A percentile compares a stretch with the other conserved stretches of the same genome.
These are phyloP conservation scores for Tylopilus rubrobrunneus DNA, from an alignment of 768 basidiomycete species.

Conservation along the genomic window DNA sequence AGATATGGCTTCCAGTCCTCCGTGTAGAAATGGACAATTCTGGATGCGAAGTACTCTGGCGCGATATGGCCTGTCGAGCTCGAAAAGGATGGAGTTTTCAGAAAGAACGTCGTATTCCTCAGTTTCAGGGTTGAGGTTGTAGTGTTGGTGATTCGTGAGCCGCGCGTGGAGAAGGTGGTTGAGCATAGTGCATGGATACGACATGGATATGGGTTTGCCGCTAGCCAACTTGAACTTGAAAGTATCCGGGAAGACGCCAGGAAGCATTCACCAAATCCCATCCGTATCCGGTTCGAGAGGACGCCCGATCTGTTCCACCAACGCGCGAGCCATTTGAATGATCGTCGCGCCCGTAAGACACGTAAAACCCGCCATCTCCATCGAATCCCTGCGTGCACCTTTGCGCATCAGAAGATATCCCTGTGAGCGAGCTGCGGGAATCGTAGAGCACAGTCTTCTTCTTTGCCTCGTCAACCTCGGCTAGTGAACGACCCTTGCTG, in stretches of 20 bases:
- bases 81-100: constrained; percentile 99
- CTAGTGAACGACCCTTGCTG: constrained; percentile 65
- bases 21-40: too few relatives aligned
- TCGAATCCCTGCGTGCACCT: constrained; percentile 98
- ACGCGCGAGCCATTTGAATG: constrained; percentile 96
- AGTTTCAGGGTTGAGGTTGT: constrained; percentile 80
- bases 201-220: constrained; percentile 86
- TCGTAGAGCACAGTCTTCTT: constrained; percentile 99
- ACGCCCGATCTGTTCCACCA: constrained; percentile 96
- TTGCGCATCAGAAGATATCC: constrained; percentile 99
- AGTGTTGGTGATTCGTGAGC: constrained; percentile 98
- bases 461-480: constrained; percentile 93
- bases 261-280: constrained; percentile 99
- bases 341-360: constrained; percentile 97
- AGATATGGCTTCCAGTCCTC: too few relatives aligned
- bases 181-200: constrained; percentile 99
- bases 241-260: constrained; percentile 95
- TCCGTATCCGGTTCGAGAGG: constrained; percentile 98
- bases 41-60: too few relatives aligned
- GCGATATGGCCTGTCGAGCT: constrained; percentile 96
- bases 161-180: constrained; percentile 94
- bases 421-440: constrained; percentile 99
- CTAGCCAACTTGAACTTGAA: constrained; percentile 89
- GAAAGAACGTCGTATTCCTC: constrained; percentile 84
- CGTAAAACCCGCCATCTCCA: constrained; percentile 99